Conservation (phyloP, 495 filamentous ascomycete species). For the Xylaria palmicola region DNA sequence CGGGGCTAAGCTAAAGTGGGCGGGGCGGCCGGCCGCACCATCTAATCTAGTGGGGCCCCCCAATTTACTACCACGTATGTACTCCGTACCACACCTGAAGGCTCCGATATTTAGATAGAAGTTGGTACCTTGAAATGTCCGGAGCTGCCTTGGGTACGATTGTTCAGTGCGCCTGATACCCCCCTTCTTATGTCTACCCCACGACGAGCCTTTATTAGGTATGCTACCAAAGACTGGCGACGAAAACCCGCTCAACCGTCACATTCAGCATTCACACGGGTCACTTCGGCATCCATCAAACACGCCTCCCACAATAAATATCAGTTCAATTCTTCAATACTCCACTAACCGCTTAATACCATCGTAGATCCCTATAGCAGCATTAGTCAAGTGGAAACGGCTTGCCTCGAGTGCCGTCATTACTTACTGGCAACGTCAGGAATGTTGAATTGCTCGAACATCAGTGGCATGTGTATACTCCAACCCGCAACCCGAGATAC, state of each 20-base stretch:
- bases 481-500: conserved; percentile 89
- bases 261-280: too few species aligned
- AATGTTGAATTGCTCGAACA: conserved; percentile 83
- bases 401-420: background rate
- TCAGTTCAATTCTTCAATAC: conserved; percentile 37
- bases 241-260: too few species aligned
- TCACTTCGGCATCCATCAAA: too few species aligned
- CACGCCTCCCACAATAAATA: background rate
- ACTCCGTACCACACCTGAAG: too few species aligned
- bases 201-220: too few species aligned
- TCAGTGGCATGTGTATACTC: conserved; percentile 80
- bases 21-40: background rate
- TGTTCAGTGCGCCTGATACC: too few species aligned
- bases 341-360: conserved; percentile 48
- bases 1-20: background rate
- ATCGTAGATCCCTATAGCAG: conserved; percentile 51
- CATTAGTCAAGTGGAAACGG: conserved; percentile 19
- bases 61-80: too few species aligned
- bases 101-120: too few species aligned
- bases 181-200: too few species aligned
- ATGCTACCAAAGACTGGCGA: too few species aligned
- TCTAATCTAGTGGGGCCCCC: background rate
- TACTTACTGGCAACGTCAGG: conserved; percentile 89
- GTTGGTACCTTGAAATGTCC: too few species aligned
- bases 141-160: too few species aligned